Evolutionary conservation across 805 yeast species (phyloP).

Genomic region (Tetrapisispora phaffii): DNA sequence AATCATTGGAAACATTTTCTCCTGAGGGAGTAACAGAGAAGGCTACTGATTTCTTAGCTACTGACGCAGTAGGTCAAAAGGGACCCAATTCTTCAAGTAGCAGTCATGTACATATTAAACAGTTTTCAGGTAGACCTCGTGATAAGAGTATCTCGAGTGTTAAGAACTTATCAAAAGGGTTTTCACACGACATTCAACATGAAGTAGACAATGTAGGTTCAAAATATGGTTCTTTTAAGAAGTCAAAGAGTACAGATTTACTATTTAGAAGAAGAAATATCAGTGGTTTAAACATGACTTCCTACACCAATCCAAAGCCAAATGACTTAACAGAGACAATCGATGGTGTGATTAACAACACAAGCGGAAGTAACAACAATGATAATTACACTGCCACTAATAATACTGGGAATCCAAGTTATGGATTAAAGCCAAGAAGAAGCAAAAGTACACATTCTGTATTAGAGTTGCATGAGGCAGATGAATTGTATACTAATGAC

Average conservation of each 20-base stretch:
- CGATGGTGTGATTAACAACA: neutral
- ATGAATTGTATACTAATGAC: slow-evolving; percentile 18
- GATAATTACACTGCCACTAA: too few relatives aligned
- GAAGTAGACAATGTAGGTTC: slow-evolving; percentile 5
- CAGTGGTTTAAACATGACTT: slow-evolving; percentile 28
- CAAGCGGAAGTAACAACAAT: neutral
- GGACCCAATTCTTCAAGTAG: neutral
- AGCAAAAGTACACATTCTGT: slow-evolving; percentile 23
- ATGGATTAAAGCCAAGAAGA: slow-evolving; percentile 24
- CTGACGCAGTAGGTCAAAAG: neutral
- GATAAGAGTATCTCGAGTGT: slow-evolving; percentile 28
- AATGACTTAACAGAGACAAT: neutral
- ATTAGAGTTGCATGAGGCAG: slow-evolving; percentile 18
- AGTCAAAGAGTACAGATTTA: slow-evolving; percentile 25
- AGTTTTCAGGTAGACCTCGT: slow-evolving; percentile 26
- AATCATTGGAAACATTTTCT: neutral
- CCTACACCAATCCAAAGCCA: neutral
- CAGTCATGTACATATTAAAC: slow-evolving; percentile 11
- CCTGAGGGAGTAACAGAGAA: neutral
- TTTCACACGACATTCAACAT: slow-evolving; percentile 19
- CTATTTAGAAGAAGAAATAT: slow-evolving; percentile 20
- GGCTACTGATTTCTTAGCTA: neutral
- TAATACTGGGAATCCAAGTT: slow-evolving; percentile 4
- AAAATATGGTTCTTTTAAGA: slow-evolving; percentile 12
- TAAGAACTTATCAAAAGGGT: slow-evolving; percentile 22